Conservation (phyloP, 139 green algal species). For the Astrephomene gubernaculifera region DNA sequence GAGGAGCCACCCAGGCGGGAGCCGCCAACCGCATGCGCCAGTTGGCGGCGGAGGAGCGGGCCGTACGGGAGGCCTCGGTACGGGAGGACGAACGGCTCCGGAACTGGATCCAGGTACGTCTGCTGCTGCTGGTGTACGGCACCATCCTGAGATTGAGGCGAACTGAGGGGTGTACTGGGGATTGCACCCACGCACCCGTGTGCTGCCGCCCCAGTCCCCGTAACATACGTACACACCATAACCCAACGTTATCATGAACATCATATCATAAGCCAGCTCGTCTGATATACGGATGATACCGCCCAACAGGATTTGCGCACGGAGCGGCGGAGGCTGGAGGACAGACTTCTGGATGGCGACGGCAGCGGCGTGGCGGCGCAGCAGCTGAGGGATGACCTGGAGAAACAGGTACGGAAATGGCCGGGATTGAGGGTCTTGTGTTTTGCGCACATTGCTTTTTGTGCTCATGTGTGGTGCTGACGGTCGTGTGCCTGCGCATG, state of each 20-base stretch:
- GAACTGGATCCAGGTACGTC: slow-evolving; percentile 36
- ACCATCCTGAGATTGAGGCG: neutral
- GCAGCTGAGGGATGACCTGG: slow-evolving; percentile 52
- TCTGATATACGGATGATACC: too few species aligned
- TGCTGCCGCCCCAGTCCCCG: too few species aligned
- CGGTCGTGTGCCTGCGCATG: too few species aligned
- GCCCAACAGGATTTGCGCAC: slow-evolving; percentile 51
- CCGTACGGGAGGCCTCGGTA: neutral
- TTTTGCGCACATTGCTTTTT: too few species aligned
- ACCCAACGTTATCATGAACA: too few species aligned
- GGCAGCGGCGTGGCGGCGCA: neutral
- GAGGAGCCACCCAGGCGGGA: too few species aligned
- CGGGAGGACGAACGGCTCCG: slow-evolving; percentile 45
- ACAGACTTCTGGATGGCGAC: slow-evolving; percentile 47
- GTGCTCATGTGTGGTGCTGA: too few species aligned
- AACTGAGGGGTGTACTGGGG: too few species aligned
- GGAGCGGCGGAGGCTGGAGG: slow-evolving; percentile 57
- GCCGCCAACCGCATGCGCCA: too few species aligned
- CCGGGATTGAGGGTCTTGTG: neutral
- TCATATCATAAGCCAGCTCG: too few species aligned
- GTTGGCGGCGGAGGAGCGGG: neutral
- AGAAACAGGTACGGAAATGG: slow-evolving; percentile 39
- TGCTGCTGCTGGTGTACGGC: neutral
- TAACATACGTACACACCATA: too few species aligned
- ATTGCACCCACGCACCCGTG: too few species aligned